Conservation (phyloP, 305 asterid genomes). For the Fraxinus greggii region DNA sequence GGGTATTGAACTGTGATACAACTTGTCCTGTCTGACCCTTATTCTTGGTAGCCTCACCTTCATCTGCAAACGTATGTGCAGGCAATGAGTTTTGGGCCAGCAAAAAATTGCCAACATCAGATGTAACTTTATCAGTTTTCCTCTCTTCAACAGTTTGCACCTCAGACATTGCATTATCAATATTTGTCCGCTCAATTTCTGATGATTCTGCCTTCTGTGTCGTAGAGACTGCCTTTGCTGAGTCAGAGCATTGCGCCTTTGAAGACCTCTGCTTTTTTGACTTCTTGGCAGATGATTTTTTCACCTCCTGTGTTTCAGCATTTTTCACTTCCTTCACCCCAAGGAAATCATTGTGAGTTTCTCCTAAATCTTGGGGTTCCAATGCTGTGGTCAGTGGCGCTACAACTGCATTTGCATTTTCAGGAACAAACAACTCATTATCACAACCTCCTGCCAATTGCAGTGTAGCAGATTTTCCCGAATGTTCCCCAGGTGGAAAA, state of each 20-base stretch:
- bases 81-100: constrained; percentile 27
- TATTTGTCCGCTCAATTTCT: constrained; percentile 34
- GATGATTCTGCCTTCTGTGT: constrained; percentile 36
- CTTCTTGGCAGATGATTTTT: constrained; percentile 69
- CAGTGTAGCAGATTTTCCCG: constrained; percentile 29
- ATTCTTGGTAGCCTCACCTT: constrained; percentile 26
- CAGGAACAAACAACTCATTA: constrained; percentile 23
- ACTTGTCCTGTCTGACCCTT: constrained; percentile 33
- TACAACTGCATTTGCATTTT: constrained; percentile 28
- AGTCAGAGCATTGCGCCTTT: constrained; percentile 45
- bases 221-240: constrained; percentile 39
- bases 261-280: constrained; percentile 68
- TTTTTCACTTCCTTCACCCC: constrained; percentile 42
- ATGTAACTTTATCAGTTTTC: constrained; percentile 27
- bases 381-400: constrained; percentile 25
- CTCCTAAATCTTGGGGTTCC: constrained; percentile 31
- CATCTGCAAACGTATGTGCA: constrained; percentile 16
- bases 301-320: constrained; percentile 45
- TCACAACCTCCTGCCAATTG: constrained; percentile 23
- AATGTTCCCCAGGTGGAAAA: constrained; percentile 28
- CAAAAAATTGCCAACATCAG: constrained; percentile 25
- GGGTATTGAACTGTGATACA: constrained; percentile 34
- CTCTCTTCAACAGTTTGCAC: constrained; percentile 27
- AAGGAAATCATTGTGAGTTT: constrained; percentile 33
- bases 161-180: constrained; percentile 33